Evolutionary conservation across 1,284 basidiomycete genomes (phyloP), one percentile per base, ranked within the genome.

Genomic region (Boletus sp.): DNA sequence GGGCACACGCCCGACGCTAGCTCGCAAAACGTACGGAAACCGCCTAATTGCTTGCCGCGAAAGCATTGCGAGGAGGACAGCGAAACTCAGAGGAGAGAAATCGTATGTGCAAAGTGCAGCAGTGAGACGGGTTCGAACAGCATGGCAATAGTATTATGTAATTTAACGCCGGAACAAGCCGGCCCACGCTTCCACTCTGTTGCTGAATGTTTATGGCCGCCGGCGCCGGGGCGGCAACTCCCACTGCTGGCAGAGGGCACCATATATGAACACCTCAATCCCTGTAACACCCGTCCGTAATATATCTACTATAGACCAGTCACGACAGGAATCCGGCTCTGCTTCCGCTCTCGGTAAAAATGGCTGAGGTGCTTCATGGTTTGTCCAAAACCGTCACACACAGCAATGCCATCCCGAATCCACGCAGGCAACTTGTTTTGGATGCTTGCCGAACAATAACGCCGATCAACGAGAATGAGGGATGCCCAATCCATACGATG

Each of bases 401-500:
- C 77, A 35, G 78, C 71, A 20, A 93, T 75, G 39, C 83, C 82
- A 54, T 83, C 77, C 4, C 85, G 87, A 59, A 98, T 96, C 96
- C 95, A 97, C 58, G 80, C 82, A 0, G 95, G 94, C 24, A 97
- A 76, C 73, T 96, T 96, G 59, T 73, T 77, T 29, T 83, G 81
- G 58, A 96, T 91, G 3, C 84, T 77, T 2, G 79, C 64, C 0
- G 84, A 83, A 4, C 80, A 77, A 69, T 95, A 97, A 24, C 95
- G 85, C 56, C 77, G 79, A 72, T 97, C 95, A 39, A 97, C 76
- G n/a, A 98, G 83, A 44, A 96, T 79, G 35, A 92, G 76, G 0
- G 87, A 84, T 5, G 94, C 91, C 87, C 94, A 97, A 71, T 97
- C 95, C 61, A 80, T 83, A 31, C 83, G 82, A 71, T 96, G 94